Conservation (phyloP, 768 basidiomycete species). For the Amanita exitialis region DNA sequence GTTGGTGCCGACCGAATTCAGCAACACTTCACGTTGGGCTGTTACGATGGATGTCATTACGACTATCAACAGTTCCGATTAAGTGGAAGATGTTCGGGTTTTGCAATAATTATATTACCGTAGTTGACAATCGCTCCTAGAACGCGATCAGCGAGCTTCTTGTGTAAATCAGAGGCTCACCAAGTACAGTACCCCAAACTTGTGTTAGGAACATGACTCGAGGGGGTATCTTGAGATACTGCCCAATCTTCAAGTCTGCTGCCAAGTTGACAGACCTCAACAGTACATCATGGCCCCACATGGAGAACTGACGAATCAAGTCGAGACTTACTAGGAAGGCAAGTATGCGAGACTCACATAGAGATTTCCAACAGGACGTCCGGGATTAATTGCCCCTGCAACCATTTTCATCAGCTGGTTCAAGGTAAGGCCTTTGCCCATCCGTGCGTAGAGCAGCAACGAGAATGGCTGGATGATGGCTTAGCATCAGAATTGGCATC, state of each 20-base stretch:
- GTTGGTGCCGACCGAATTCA: conserved; percentile 44
- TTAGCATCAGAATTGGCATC: neutral
- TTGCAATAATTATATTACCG: conserved; percentile 15
- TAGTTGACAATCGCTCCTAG: conserved; percentile 28
- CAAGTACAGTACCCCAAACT: conserved; percentile 53
- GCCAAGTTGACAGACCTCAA: conserved; percentile 42
- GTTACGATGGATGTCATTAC: conserved; percentile 50
- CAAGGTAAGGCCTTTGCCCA: conserved; percentile 51
- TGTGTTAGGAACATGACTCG: conserved; percentile 57
- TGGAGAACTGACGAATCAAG: conserved; percentile 35
- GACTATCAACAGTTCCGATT: conserved; percentile 18
- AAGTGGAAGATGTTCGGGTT: neutral
- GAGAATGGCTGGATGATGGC: conserved; percentile 36
- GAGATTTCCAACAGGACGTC: conserved; percentile 58
- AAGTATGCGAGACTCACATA: conserved; percentile 29
- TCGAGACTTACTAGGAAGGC: neutral
- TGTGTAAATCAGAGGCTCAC: conserved; percentile 10
- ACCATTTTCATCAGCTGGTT: conserved; percentile 61
- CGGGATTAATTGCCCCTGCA: conserved; percentile 50
- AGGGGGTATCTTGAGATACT: conserved; percentile 61
- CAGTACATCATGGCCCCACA: conserved; percentile 59
- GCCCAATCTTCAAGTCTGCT: conserved; percentile 61
- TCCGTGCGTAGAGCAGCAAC: conserved; percentile 40
- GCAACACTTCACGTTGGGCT: conserved; percentile 42
- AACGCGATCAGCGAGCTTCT: neutral